Base-by-base conservation (phyloP, 805 yeast genomes). In the Schwanniomyces pseudopolymorphus region DNA sequence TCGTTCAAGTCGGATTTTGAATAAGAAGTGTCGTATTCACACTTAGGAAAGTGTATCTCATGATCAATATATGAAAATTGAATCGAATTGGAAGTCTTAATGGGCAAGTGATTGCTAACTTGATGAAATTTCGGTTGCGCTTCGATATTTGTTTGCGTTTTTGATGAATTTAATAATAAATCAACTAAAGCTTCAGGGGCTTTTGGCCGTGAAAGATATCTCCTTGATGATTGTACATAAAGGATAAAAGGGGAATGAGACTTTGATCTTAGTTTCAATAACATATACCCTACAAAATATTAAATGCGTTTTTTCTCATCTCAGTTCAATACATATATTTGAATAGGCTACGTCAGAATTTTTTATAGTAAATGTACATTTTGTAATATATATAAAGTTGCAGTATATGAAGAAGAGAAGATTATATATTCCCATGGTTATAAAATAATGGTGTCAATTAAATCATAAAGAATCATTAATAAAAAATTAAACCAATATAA, bases 281-380 rank as follows among this genome's bases (percentile, higher is more conserved):
- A 36, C 39, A 36, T 36, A 21, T 20, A 36, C 14, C n/a, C 11
- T 9, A n/a, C 5, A 36, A 36, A 3, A 14, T 7, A 9, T 11
- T 6, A 26, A 9, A 7, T 7, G n/a, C n/a, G 10, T 26, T 31
- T 31, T 31, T 31, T 31, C 3, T 14, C 19, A 5, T 31, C 19
- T 16, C 35, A 14, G 20, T 14, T 31, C 7, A 14, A 31, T 31
- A 31, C n/a, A 9, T 36, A 8, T 20, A 33, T 33, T 33, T 6
- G 5, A 6, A 13, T 13, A n/a, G n/a, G n/a, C n/a, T 20, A 31
- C 35, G 5, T 5, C 14, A 36, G 21, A 38, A 13, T 24, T 9
- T 19, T 19, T 41, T 43, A 42, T 46, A 45, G 43, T 44, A 50
- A 47, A 49, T 47, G 52, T 49, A 49, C 49, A 44, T 42, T 45